These are phyloP conservation scores for Solanum pennellii DNA, from an alignment of 257 asterid genomes.

Conservation along the genomic window DNA sequence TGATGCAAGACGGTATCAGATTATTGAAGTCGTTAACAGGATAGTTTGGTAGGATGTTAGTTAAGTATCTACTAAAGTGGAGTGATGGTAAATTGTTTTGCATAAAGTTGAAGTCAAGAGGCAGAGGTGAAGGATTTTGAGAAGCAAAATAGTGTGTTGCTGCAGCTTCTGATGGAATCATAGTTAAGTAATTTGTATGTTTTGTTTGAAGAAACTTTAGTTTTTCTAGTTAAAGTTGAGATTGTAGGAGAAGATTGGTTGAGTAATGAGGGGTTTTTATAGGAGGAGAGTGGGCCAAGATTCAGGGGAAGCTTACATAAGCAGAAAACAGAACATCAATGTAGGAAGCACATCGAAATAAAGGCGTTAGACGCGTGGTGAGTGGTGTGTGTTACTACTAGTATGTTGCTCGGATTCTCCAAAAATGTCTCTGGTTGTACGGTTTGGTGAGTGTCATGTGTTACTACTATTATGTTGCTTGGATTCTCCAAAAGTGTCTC, in stretches of 20 bases:
- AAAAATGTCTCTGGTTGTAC: too few species aligned
- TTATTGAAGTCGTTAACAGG: slow-evolving; percentile 22
- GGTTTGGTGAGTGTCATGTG: too few species aligned
- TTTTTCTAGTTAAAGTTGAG: slow-evolving; percentile 5
- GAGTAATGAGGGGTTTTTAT: slow-evolving; percentile 47
- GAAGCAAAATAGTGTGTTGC: slow-evolving; percentile 35
- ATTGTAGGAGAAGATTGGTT: slow-evolving; percentile 23
- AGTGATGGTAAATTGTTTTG: slow-evolving; percentile 32
- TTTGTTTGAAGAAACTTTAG: background rate
- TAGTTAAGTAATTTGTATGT: slow-evolving; percentile 10
- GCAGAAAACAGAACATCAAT: slow-evolving; percentile 20
- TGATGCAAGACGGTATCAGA: slow-evolving; percentile 20
- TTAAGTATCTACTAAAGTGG: slow-evolving; percentile 21
- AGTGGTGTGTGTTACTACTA: too few species aligned
- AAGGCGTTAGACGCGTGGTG: slow-evolving; percentile 27
- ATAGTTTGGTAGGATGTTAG: slow-evolving; percentile 19
- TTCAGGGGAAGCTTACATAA: slow-evolving; percentile 35
- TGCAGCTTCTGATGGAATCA: slow-evolving; percentile 44
- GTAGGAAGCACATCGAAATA: background rate
- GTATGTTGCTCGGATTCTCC: too few species aligned
- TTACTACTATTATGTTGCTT: too few species aligned
- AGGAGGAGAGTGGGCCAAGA: slow-evolving; percentile 28
- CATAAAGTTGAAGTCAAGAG: slow-evolving; percentile 27
- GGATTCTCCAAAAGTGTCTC: too few species aligned
- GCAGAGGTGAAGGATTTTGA: slow-evolving; percentile 29